A percentile compares a stretch with the other conserved stretches of the same genome.
These are phyloP conservation scores for Carpinus fangiana DNA, from an alignment of 306 rosid genomes.

Conservation along the genomic window DNA sequence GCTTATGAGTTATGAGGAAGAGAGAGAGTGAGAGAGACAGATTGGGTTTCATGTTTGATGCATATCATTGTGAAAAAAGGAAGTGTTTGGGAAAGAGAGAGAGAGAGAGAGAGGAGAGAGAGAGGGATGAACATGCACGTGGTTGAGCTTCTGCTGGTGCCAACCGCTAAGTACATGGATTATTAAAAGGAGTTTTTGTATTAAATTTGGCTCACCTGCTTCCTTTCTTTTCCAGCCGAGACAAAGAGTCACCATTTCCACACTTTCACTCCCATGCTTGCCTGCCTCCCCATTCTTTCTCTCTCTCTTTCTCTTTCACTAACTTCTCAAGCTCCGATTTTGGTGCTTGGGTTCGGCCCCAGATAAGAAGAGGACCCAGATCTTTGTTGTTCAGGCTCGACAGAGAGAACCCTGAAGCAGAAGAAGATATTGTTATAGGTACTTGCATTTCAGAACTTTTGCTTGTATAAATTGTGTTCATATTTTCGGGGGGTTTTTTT, in stretches of 20 bases:
- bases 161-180: slow-evolving; percentile 51
- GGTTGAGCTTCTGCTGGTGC: slow-evolving; percentile 63
- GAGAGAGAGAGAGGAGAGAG: background rate
- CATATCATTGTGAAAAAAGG: slow-evolving; percentile 29
- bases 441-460: slow-evolving; percentile 28
- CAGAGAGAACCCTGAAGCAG: slow-evolving; percentile 14
- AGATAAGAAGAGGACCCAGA: slow-evolving; percentile 30
- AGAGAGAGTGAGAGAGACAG: slow-evolving; percentile 19
- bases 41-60: slow-evolving; percentile 36
- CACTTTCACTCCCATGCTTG: slow-evolving; percentile 43
- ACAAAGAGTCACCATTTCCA: slow-evolving; percentile 41
- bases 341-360: slow-evolving; percentile 35
- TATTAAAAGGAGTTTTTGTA: slow-evolving; percentile 40
- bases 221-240: slow-evolving; percentile 75
- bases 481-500: slow-evolving; percentile 19
- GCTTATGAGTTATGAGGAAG: slow-evolving; percentile 19
- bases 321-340: slow-evolving; percentile 38
- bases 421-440: slow-evolving; percentile 26
- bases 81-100: slow-evolving; percentile 12
- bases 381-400: slow-evolving; percentile 37
- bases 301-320: slow-evolving; percentile 29
- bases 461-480: slow-evolving; percentile 30
- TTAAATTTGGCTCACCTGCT: slow-evolving; percentile 61
- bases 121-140: slow-evolving; percentile 59
- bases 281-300: slow-evolving; percentile 40